A percentile compares a stretch with the other conserved stretches of the same genome.
Evolutionary conservation across 2,329 filamentous ascomycete genomes (phyloP).

Genomic region (Whalleya microplaca): DNA sequence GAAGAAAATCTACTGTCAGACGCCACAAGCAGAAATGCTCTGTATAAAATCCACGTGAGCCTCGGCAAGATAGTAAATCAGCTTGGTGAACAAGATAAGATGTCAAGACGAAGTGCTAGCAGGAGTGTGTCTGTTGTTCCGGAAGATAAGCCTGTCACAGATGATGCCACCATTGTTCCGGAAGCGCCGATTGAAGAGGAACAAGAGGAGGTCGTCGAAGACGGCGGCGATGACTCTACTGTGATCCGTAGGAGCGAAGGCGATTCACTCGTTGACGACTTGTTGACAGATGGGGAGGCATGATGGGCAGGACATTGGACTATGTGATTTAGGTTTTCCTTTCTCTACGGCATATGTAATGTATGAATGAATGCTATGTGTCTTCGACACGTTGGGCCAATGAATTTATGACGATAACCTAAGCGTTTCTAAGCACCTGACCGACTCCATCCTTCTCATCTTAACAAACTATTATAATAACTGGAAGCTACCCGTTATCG

Average conservation of each 20-base stretch:
- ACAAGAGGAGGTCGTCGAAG: constrained; percentile 40
- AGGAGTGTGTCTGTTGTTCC: constrained; percentile 26
- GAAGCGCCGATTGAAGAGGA: constrained; percentile 55
- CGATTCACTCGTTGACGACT: constrained; percentile 24
- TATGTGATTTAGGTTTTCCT: not conserved
- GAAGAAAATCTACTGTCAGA: constrained; percentile 64
- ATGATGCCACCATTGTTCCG: constrained; percentile 45
- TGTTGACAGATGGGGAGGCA: constrained; percentile 22
- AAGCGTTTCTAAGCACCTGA: no score
- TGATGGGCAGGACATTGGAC: constrained; percentile 3
- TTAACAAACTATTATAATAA: no score
- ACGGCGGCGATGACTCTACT: constrained; percentile 7
- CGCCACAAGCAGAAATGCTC: constrained; percentile 63
- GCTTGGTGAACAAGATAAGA: constrained; percentile 49
- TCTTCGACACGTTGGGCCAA: not conserved
- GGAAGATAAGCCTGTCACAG: constrained; percentile 21
- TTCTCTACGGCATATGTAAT: not conserved
- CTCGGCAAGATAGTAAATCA: constrained; percentile 69
- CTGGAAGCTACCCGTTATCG: no score
- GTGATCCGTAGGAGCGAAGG: constrained; percentile 12
- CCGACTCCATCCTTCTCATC: no score
- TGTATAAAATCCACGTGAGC: constrained; percentile 70
- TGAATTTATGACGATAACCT: no score
- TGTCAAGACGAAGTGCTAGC: constrained; percentile 26
- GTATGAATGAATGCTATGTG: constrained; percentile 7